Conservation (phyloP, 345 rosid genomes). For the Rhodomyrtus tomentosa region DNA sequence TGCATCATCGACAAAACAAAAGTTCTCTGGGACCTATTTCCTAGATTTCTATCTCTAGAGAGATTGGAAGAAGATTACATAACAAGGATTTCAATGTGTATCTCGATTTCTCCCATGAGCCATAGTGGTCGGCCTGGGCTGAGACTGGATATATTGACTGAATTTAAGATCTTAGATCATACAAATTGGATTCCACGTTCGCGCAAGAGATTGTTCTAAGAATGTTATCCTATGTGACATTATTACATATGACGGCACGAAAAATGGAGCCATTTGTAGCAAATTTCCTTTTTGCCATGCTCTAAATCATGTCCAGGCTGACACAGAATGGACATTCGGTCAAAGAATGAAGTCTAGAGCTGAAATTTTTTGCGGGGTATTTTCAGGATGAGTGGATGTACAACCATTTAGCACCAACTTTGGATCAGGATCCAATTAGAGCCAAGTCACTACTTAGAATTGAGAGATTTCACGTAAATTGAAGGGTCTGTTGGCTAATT, state of each 20-base stretch:
- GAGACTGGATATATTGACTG: not conserved
- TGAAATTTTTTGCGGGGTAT: not conserved
- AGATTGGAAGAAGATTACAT: not conserved
- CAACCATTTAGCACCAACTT: not conserved
- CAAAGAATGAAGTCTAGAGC: not conserved
- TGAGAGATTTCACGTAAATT: not conserved
- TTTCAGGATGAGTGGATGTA: not conserved
- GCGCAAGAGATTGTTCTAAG: not conserved
- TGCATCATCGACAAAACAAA: not conserved
- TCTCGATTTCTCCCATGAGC: not conserved
- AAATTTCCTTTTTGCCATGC: not conserved
- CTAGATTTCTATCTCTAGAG: not conserved
- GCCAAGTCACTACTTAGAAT: not conserved
- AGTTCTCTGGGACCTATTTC: not conserved
- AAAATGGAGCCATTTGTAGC: not conserved
- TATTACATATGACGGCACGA: not conserved
- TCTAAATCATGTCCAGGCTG: not conserved
- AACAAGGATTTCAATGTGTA: not conserved
- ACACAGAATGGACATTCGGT: not conserved
- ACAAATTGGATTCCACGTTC: not conserved
- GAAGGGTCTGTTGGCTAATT: not conserved
- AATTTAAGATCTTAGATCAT: not conserved
- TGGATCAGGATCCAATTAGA: not conserved
- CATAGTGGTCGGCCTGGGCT: not conserved
- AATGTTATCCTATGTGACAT: not conserved